Percentiles rank a stretch among this genome's conserved stretches.
Conservation (phyloP, 139 green algal genomes). For the Asterochloris sp. region DNA sequence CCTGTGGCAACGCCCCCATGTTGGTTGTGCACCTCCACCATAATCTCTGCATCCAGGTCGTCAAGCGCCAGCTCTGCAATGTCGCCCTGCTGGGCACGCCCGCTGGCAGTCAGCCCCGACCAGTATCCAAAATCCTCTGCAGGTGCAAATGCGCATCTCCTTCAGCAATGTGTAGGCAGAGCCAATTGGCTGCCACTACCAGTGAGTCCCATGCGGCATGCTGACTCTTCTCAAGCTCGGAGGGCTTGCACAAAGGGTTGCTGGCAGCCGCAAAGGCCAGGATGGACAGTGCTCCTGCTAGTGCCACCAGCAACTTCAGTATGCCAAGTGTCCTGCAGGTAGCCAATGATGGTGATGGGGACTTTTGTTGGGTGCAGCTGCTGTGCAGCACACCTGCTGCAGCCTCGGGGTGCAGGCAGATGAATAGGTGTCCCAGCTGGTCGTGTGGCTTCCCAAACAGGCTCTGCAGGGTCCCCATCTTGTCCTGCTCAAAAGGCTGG, state of each 20-base stretch:
- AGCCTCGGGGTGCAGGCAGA: conserved; percentile 17
- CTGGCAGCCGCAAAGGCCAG: too few relatives aligned
- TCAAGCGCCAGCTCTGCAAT: conserved; percentile 16
- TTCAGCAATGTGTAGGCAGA: neutral
- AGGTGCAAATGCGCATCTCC: neutral
- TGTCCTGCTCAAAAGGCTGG: conserved; percentile 11
- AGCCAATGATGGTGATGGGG: too few relatives aligned
- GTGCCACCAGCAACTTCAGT: too few relatives aligned
- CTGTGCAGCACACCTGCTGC: conserved; percentile 4
- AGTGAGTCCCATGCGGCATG: too few relatives aligned
- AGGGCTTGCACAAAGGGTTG: too few relatives aligned
- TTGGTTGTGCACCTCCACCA: conserved; percentile 28
- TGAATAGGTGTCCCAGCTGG: conserved; percentile 9
- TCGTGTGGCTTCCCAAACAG: conserved; percentile 11
- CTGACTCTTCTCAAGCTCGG: too few relatives aligned
- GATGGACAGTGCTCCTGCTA: too few relatives aligned
- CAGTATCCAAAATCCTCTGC: conserved; percentile 18
- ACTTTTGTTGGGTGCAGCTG: too few relatives aligned
- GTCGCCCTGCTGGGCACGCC: conserved; percentile 14
- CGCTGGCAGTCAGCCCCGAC: conserved; percentile 8
- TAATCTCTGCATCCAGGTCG: conserved; percentile 19
- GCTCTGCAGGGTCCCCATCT: conserved; percentile 18
- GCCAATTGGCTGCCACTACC: too few relatives aligned
- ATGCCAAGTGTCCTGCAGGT: too few relatives aligned
- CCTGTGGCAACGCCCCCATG: conserved; percentile 14